Base-by-base conservation (phyloP, 2,329 filamentous ascomycete species). In the Hansfordia pulvinata region DNA sequence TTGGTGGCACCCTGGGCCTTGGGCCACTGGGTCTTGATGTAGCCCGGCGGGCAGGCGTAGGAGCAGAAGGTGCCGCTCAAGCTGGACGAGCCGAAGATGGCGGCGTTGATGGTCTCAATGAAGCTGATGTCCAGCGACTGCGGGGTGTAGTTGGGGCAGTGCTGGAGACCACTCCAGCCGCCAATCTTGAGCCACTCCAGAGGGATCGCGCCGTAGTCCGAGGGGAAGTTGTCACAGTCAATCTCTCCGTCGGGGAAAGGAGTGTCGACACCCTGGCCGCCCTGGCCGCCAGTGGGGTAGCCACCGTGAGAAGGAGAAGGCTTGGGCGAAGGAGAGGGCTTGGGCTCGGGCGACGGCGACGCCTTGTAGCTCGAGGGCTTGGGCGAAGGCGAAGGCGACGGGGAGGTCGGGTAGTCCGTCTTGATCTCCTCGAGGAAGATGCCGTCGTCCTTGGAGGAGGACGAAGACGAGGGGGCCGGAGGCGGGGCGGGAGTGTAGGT, bases 11-110 rank as follows among this genome's bases (percentile, higher is more conserved):
- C 90, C 60, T 96, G 90, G 18, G 67, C 62, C 2, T 39, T 40
- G 24, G 90, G 84, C 79, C 85, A 96, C 50, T 96, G 88, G 3
- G 78, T 69, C 69, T 94, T 94, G 53, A 90, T 75, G 55, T 90
- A 93, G 23, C 88, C 88, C 16, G 75, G 57, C n/a, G 83, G 80
- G 62, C 90, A 98, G 30, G 83, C 76, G 46, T 96, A 96, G 2
- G 86, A 93, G 65, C 88, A 94, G 64, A 86, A 85, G 31, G 62
- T 56, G 25, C 73, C 76, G 8, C 61, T 42, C 7, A 43, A 50
- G 57, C 83, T 88, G 33, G 53, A 53, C 10, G 69, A 54, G 10
- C 76, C 79, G 11, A 58, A 58, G 24, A 75, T 53, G 15, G 66
- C 72, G 20, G 74, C 75, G 27, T 69, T 60, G 34, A 86, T 83